Base-by-base conservation (phyloP, 768 basidiomycete species). In the Xerocomus spinulosus region DNA sequence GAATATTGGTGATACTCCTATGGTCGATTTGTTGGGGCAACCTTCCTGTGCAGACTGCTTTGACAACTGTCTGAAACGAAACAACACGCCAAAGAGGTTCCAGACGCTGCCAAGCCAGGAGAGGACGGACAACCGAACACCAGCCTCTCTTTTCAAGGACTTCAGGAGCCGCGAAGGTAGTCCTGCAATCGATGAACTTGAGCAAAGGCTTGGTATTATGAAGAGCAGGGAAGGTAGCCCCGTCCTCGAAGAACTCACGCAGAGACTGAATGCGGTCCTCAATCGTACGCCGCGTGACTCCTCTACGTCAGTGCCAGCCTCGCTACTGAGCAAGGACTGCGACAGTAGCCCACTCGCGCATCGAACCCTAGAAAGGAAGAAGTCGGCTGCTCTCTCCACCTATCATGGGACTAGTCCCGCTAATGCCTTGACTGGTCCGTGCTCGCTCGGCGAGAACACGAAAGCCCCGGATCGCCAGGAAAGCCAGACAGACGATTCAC, bases 31-130 rank as follows among this genome's bases (percentile, higher is more conserved):
- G n/a, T 69, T 88, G 12, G 90, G 90, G 4, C 76, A 78, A 26
- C 90, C 90, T 9, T 86, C 82, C 34, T 92, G 90, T 56, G 70
- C 75, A 7, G 84, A 84, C 34, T 92, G 90, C 58, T 92, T 92
- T 56, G 90, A 89, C 51, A 81, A 62, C 32, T 89, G 86, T 59
- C 72, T 90, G 39, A 80, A 76, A 49, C 72, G 80, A 25, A 78
- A 76, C 49, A 63, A 12, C 25, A 78, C 78, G 12, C 61, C 61
- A 26, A 55, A 40, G 42, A 64, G 39, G 56, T 61, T 72, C 74
- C 53, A 72, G 73, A 64, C 74, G 70, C 53, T 55, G 46, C 50
- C 61, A 56, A 44, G 13, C 49, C 44, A 36, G 29, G 62, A 60
- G 21, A 59, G 38, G 48, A 64, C 59, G 23, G 67, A 69, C 39